Base-by-base conservation (phyloP, 2,329 filamentous ascomycete species). In the Neopestalotiopsis sp. region DNA sequence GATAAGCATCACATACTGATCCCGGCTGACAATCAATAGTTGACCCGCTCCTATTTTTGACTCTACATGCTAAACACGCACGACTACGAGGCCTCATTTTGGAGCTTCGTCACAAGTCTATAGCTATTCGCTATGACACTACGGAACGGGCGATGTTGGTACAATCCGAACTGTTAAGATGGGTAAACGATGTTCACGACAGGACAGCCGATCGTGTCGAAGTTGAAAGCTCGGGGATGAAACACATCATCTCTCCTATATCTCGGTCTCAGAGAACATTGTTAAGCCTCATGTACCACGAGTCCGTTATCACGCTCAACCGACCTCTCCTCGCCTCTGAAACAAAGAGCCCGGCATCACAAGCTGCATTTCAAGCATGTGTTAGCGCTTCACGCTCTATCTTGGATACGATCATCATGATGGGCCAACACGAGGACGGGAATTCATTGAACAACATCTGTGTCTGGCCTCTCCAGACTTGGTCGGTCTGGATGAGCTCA, bases 401-500 rank as follows among this genome's bases (percentile, higher is more conserved):
- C 7, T 62, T 73, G 9, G 72, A 73, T 45, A 71, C 69, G 4
- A 52, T 70, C 2, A 63, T 63, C 12, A 24, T 24, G 34, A 42
- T 24, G 71, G 14, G 69, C 69, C 56, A 70, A 66, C 14, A 56
- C 67, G 3, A 38, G 4, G n/a, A 24, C 14, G 52, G 34, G 4
- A 32, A 17, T 40, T 68, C 60, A 24, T 24, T 52, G 40, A 45
- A 56, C 6, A 42, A 61, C 1, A 56, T 72, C 20, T 45, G 69
- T 52, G 68, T 72, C 7, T 73, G 72, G 72, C 72, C 72, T n/a
- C 61, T 72, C 4, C 67, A 71, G 13, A 73, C 72, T 2, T 72
- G 72, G 72, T 72, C 72, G 1, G 68, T 72, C 1, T 73, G 72
- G 71, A 72, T 73, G 72, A 73, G 72, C 20, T 73, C 67, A 24